Evolutionary conservation across 768 basidiomycete genomes (phyloP).

Genomic region (Crepidotus variabilis): DNA sequence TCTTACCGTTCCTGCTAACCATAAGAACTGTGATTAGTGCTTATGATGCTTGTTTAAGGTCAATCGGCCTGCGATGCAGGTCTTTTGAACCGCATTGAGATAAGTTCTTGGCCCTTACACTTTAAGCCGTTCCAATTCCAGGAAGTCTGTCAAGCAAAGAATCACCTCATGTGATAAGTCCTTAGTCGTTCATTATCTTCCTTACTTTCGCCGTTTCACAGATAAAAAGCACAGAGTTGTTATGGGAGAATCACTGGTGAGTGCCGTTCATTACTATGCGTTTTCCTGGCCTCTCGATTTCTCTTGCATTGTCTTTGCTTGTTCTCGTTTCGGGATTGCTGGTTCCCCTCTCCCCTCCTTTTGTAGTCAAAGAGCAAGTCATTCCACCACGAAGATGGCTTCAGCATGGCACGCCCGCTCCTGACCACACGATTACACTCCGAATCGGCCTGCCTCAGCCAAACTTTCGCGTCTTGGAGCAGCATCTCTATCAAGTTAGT

Average conservation of each 20-base stretch:
- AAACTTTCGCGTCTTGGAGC: constrained; percentile 43
- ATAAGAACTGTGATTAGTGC: too few relatives aligned
- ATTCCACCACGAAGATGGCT: constrained; percentile 46
- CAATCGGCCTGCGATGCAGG: too few relatives aligned
- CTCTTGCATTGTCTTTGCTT: constrained; percentile 14
- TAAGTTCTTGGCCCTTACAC: too few relatives aligned
- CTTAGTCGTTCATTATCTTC: background rate
- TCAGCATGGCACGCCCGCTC: constrained; percentile 37
- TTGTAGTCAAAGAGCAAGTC: constrained; percentile 19
- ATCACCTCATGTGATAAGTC: background rate
- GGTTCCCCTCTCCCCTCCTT: background rate
- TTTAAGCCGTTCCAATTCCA: too few relatives aligned
- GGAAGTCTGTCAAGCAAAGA: too few relatives aligned
- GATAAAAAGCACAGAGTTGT: background rate
- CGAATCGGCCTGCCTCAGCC: constrained; percentile 55
- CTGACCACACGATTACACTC: constrained; percentile 45
- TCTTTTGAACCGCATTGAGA: too few relatives aligned
- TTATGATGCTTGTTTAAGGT: too few relatives aligned
- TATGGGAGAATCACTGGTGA: background rate
- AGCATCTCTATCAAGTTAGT: constrained; percentile 52
- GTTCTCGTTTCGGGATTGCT: constrained; percentile 1
- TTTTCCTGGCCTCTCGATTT: constrained; percentile 8
- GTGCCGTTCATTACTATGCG: constrained; percentile 9
- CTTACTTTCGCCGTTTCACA: background rate
- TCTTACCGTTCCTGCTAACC: too few relatives aligned